Evolutionary conservation across 345 rosid species (phyloP).

Genomic region (Dipteronia dyeriana): DNA sequence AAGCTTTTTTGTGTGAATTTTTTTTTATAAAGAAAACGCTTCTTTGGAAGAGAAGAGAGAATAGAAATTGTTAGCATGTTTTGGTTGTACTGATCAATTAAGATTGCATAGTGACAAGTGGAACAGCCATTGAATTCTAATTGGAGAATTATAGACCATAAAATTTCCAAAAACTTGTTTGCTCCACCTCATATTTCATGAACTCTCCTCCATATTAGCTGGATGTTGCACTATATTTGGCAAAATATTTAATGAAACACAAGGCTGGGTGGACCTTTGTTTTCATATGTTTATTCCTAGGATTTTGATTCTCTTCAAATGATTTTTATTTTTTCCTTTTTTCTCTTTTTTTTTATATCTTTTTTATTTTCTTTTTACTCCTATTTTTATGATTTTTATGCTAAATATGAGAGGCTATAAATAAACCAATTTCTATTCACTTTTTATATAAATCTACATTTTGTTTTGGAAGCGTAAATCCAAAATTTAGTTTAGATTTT

Average conservation of each 20-base stretch:
- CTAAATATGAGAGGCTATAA: too few species aligned
- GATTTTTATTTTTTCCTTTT: too few species aligned
- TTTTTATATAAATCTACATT: too few species aligned
- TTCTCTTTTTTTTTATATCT: too few species aligned
- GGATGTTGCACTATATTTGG: not conserved
- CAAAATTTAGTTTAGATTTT: too few species aligned
- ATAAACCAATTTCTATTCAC: too few species aligned
- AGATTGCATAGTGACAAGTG: not conserved
- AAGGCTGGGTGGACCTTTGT: not conserved
- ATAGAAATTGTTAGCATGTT: not conserved
- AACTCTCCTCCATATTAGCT: not conserved
- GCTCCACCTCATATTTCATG: not conserved
- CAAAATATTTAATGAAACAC: not conserved
- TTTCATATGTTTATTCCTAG: not conserved
- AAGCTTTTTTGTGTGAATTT: not conserved
- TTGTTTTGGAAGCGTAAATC: too few species aligned
- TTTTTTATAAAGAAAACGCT: not conserved
- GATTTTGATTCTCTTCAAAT: too few species aligned
- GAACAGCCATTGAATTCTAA: not conserved
- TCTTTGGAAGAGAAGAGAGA: not conserved
- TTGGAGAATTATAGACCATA: not conserved
- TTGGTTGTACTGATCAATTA: not conserved
- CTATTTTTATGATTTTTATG: too few species aligned
- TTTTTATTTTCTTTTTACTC: too few species aligned
- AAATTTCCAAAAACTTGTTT: not conserved